Evolutionary conservation across 768 basidiomycete genomes (phyloP).

Genomic region (Leucosporidium creatinivorum): DNA sequence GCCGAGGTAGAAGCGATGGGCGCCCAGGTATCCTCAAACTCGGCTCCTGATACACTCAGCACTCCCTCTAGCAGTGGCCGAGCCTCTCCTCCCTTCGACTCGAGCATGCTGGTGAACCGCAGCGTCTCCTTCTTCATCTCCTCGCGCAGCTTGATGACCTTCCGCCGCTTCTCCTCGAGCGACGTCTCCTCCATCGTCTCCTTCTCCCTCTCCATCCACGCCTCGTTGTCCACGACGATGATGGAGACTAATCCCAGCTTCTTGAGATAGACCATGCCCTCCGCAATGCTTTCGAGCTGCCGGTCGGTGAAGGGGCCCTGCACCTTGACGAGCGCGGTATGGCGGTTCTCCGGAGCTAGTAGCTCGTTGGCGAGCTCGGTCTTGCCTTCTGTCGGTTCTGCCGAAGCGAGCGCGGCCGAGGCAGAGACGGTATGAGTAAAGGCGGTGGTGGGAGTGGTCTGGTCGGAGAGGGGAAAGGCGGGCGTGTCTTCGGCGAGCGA

Average conservation of each 20-base stretch:
- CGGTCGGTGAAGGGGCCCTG: conserved; percentile 91
- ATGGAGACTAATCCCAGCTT: conserved; percentile 93
- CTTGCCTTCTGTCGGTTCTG: conserved; percentile 32
- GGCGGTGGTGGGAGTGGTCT: conserved; percentile 40
- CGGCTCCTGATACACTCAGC: conserved; percentile 49
- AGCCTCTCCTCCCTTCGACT: conserved; percentile 74
- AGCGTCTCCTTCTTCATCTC: conserved; percentile 64
- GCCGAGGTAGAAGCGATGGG: conserved; percentile 41
- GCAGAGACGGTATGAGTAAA: conserved; percentile 44
- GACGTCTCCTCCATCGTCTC: conserved; percentile 46
- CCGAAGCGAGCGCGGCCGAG: conserved; percentile 58
- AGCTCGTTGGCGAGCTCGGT: conserved; percentile 17
- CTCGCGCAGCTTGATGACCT: conserved; percentile 26
- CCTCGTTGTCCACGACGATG: conserved; percentile 87
- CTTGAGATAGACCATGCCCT: conserved; percentile 89
- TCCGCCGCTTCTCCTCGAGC: conserved; percentile 47
- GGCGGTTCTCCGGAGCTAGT: conserved; percentile 61
- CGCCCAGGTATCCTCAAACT: conserved; percentile 24
- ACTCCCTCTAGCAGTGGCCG: conserved; percentile 82
- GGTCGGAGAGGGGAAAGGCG: conserved; percentile 38
- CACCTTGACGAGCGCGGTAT: conserved; percentile 90
- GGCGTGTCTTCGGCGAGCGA: conserved; percentile 29
- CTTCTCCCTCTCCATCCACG: conserved; percentile 54
- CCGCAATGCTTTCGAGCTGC: conserved; percentile 86
- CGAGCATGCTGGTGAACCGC: conserved; percentile 72